These are phyloP conservation scores for Begonia masoniana DNA, from an alignment of 306 rosid species.

Conservation along the genomic window DNA sequence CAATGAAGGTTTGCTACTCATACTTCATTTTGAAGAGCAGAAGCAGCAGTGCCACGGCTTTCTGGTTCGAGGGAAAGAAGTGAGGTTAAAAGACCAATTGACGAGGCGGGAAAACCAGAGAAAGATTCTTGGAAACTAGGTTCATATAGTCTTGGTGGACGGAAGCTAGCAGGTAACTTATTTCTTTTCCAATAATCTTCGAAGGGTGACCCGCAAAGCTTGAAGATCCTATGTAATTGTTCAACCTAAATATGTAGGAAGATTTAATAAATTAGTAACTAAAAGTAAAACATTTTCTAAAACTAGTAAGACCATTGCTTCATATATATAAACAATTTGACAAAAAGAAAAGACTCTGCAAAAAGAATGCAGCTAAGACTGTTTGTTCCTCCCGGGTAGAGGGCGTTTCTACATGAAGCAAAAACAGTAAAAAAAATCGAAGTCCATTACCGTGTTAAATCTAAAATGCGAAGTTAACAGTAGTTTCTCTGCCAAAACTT, in stretches of 20 bases:
- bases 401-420: too few relatives aligned
- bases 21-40: constrained; percentile 30
- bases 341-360: too few relatives aligned
- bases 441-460: too few relatives aligned
- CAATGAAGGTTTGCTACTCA: neutral
- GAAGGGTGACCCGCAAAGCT: constrained; percentile 66
- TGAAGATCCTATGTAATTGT: constrained; percentile 73
- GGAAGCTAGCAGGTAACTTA: constrained; percentile 42
- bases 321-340: too few relatives aligned
- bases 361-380: too few relatives aligned
- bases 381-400: too few relatives aligned
- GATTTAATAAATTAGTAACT: neutral
- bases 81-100: constrained; percentile 25
- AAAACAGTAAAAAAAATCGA: too few relatives aligned
- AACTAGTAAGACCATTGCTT: too few relatives aligned
- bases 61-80: constrained; percentile 34
- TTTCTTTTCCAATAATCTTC: constrained; percentile 51
- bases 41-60: constrained; percentile 30
- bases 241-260: constrained; percentile 39
- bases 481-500: too few relatives aligned
- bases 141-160: constrained; percentile 25
- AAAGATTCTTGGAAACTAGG: constrained; percentile 29
- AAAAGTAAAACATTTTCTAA: too few relatives aligned
- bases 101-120: constrained; percentile 21
- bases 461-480: too few relatives aligned